Percentiles rank a stretch among this genome's conserved stretches.
Conservation (phyloP, 2,329 filamentous ascomycete genomes). For the Rutstroemia sydowiana region DNA sequence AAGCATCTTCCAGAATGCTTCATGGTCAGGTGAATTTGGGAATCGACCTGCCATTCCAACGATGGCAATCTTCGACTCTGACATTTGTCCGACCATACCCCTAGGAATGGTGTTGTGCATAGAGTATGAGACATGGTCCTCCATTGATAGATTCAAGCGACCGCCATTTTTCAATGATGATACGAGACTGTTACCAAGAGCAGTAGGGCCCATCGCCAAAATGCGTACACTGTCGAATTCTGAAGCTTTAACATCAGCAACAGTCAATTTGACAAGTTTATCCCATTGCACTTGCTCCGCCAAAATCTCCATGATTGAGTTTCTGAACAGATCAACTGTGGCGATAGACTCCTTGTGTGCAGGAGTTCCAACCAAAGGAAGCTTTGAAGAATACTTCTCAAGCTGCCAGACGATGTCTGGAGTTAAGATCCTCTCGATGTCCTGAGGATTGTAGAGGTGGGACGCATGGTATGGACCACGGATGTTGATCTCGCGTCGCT, state of each 20-base stretch:
- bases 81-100: conserved; percentile 9
- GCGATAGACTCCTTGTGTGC: conserved; percentile 3
- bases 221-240: conserved; percentile 11
- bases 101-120: conserved; percentile 14
- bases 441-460: conserved; percentile 23
- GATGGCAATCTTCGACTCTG: conserved; percentile 47
- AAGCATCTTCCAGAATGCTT: conserved; percentile 68
- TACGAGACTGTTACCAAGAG: conserved; percentile 11
- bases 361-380: conserved; percentile 11
- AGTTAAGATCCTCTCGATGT: conserved; percentile 19
- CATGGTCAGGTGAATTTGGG: conserved; percentile 61
- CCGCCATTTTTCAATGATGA: conserved; percentile 6
- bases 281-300: conserved; percentile 16
- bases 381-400: conserved; percentile 9
- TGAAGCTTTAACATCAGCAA: conserved; percentile 10
- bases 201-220: conserved; percentile 20
- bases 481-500: conserved; percentile 16
- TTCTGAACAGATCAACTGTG: conserved; percentile 14
- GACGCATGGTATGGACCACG: conserved; percentile 28
- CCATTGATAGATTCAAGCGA: conserved; percentile 12
- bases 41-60: conserved; percentile 76
- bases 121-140: conserved; percentile 15
- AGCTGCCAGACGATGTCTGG: conserved; percentile 11
- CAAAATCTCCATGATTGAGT: conserved; percentile 16
- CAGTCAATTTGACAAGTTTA: conserved; percentile 10